Evolutionary conservation across 1,139 yeast genomes (phyloP), one percentile per base, ranked within the genome.

Genomic region (Hemisphaericaspora xylofermentans): DNA sequence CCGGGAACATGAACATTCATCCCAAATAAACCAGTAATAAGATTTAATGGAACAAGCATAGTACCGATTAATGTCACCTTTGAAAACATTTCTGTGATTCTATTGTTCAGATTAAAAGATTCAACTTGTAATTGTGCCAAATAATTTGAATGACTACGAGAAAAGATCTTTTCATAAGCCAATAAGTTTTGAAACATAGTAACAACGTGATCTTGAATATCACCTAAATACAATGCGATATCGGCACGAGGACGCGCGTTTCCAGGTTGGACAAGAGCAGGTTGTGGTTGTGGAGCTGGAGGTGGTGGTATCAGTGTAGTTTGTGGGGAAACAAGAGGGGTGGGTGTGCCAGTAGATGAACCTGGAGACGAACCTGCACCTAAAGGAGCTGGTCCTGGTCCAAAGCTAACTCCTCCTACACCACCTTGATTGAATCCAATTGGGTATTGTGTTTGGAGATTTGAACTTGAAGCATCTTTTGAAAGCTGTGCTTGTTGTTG

Each of bases 1-100:
- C 96, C 96, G 0, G 98, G 98, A 16, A 91, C 89, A 15, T 57
- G 64, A 14, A 93, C 98, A 62, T 93, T 93, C 98, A 93, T 93
- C 54, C 98, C 98, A 64, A 91, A 93, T 47, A 91, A 61, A 60
- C 98, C 97, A 1, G 98, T 89, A 28, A 93, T 76, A 49, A 93
- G 69, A 60, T 91, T 93, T 73, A 91, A 76, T 8, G 98, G 98
- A 49, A 93, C 85, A 35, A 93, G 71, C 54, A 91, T 76, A 0
- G 98, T 91, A 76, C 98, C 98, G 38, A 93, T 71, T 43, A 93
- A 61, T 0, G 98, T 91, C 16, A 91, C 95, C 58, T 87, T 86
- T 24, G 96, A 88, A 47, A 93, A 74, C 76, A 91, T 85, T 53
- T 82, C 85, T 1, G 96, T 88, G 30, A 88, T 88, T 52, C 82